Conservation (phyloP, 768 basidiomycete genomes). For the Tylopilus cervinicoccineus region DNA sequence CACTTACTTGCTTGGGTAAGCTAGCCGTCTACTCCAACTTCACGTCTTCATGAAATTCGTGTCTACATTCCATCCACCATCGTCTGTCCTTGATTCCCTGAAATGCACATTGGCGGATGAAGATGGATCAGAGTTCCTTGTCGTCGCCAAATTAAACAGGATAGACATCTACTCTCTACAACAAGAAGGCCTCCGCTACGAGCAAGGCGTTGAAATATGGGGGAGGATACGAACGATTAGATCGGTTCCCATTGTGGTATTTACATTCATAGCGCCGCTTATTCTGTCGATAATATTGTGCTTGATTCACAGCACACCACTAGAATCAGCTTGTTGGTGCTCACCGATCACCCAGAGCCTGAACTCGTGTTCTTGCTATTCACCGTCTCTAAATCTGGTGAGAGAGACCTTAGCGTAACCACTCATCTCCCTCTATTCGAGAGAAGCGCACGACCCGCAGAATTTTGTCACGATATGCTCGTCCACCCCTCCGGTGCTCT, state of each 20-base stretch:
- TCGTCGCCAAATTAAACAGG: slow-evolving; percentile 62
- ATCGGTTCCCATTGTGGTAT: slow-evolving; percentile 51
- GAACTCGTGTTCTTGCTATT: slow-evolving; percentile 64
- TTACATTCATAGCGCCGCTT: slow-evolving; percentile 11
- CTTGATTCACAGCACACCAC: slow-evolving; percentile 27
- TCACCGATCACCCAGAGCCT: slow-evolving; percentile 76
- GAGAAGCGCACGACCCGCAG: slow-evolving; percentile 53
- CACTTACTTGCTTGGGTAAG: not conserved
- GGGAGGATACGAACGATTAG: slow-evolving; percentile 59
- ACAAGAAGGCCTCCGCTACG: slow-evolving; percentile 54
- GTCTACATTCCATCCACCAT: slow-evolving; percentile 72
- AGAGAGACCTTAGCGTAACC: slow-evolving; percentile 33
- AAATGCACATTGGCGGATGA: slow-evolving; percentile 60
- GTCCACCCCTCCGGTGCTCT: slow-evolving; percentile 61
- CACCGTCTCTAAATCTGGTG: slow-evolving; percentile 33
- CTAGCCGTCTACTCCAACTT: not conserved
- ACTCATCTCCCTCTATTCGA: slow-evolving; percentile 55
- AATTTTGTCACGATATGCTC: slow-evolving; percentile 67
- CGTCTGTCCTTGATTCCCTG: slow-evolving; percentile 65
- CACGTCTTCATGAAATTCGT: slow-evolving; percentile 47
- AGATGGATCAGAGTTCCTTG: slow-evolving; percentile 53
- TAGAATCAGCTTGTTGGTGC: slow-evolving; percentile 49
- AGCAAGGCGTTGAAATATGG: slow-evolving; percentile 64
- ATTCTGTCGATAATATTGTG: slow-evolving; percentile 5
- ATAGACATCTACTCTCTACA: slow-evolving; percentile 67